Base-by-base conservation (phyloP, 306 rosid genomes). In the Trifolium dubium region DNA sequence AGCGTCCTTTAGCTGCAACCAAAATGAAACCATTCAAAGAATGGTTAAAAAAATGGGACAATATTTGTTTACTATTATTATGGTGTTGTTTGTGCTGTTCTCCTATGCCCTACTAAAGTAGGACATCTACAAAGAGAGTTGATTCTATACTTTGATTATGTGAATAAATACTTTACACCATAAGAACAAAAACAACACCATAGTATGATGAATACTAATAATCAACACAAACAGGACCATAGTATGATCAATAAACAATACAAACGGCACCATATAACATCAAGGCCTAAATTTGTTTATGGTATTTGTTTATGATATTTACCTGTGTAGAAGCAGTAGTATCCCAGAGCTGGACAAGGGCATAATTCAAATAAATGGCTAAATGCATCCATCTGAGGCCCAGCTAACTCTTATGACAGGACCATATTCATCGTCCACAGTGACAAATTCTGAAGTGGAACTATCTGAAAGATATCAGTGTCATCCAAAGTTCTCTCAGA, bases 311-410 rank as follows among this genome's bases (percentile, higher is more conserved):
- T 29, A 13, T 10, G 49, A 75, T 6, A 77, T 15, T 12, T 54
- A 91, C 97, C 89, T 84, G 86, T 64, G 70, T 67, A 6, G 56
- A 23, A 13, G 91, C 17, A 8, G 77, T 23, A 12, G 92, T 85
- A 75, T 92, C 96, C 97, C 97, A 92, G 0, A 92, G 63, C 82
- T 92, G 97, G 29, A 92, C 92, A 73, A 69, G 85, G 14, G 92
- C 86, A 37, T 81, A 87, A 85, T 89, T 85, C 63, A 91, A 81
- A 60, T 91, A 92, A 78, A 91, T 19, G n/a, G 92, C 97, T 23
- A 92, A 47, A 71, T 85, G 15, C 84, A 83, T 10, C 95, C 95
- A 81, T 91, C 91, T 12, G 95, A 87, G 13, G 97, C 92, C 97
- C 95, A 91, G 63, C 79, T 76, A 11, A 91, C 86, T 56, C 95